A percentile compares a stretch with the other conserved stretches of the same genome.
phyloP scores from a whole-genome alignment of 768 basidiomycete genomes.

The Lenzites betulinus region DNA sequence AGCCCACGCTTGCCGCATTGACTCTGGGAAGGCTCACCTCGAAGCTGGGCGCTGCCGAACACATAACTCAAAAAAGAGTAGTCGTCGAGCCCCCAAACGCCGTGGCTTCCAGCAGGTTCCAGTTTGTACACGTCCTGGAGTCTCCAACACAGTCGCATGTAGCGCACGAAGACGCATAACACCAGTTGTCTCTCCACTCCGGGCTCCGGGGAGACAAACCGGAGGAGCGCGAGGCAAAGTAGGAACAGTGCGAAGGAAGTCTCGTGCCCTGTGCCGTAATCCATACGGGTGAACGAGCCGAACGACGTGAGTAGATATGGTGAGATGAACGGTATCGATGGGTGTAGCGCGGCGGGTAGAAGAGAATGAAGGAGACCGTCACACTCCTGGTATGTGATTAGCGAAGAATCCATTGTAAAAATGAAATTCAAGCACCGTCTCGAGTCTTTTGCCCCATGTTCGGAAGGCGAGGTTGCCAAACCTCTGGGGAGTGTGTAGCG shows the following conservation, averaged over 20 bases:
- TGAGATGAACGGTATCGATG: constrained; percentile 62
- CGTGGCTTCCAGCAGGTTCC: constrained; percentile 96
- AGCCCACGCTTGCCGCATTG: not conserved
- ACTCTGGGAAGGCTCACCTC: constrained; percentile 46
- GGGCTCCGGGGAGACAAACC: constrained; percentile 58
- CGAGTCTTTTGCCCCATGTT: constrained; percentile 76
- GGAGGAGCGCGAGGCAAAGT: constrained; percentile 66
- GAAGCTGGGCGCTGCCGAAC: constrained; percentile 88
- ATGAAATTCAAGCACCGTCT: constrained; percentile 53
- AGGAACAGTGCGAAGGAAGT: constrained; percentile 83
- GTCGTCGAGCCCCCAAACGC: constrained; percentile 97
- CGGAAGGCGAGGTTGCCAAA: constrained; percentile 94
- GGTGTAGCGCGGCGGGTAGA: constrained; percentile 46
- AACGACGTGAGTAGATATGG: constrained; percentile 85
- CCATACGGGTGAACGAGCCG: constrained; percentile 87
- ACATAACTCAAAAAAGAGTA: constrained; percentile 87
- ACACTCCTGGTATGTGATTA: constrained; percentile 44
- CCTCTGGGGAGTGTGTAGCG: constrained; percentile 70
- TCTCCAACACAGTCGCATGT: constrained; percentile 79
- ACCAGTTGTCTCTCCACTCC: constrained; percentile 63
- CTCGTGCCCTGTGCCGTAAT: constrained; percentile 98
- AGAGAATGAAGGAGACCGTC: constrained; percentile 51
- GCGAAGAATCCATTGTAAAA: not conserved
- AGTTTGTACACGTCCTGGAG: constrained; percentile 88
- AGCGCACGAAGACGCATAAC: constrained; percentile 71